These are phyloP conservation scores for Fraxinus angustifolia DNA, from an alignment of 305 asterid genomes.

Conservation along the genomic window DNA sequence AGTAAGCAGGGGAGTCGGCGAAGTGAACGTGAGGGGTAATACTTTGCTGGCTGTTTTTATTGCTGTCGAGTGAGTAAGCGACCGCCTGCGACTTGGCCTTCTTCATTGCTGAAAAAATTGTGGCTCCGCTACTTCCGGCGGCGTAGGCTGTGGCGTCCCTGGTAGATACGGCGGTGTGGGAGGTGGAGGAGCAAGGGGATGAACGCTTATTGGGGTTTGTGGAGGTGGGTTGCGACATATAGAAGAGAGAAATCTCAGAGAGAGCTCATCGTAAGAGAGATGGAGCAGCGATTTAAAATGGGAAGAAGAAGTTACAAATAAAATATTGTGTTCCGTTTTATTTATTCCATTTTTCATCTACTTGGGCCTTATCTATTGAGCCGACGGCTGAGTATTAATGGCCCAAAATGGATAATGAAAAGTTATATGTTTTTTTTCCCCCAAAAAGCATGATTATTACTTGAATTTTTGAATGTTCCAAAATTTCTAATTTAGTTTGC, in stretches of 20 bases:
- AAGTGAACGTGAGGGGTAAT: slow-evolving; percentile 47
- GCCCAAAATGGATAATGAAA: background rate
- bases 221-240: slow-evolving; percentile 54
- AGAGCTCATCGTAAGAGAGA: slow-evolving; percentile 41
- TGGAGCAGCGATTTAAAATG: background rate
- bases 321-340: no score
- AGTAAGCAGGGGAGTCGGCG: slow-evolving; percentile 35
- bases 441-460: background rate
- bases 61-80: slow-evolving; percentile 38
- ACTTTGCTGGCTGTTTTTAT: slow-evolving; percentile 44
- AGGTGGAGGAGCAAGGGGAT: slow-evolving; percentile 29
- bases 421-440: background rate
- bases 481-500: background rate
- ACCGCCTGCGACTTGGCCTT: slow-evolving; percentile 62
- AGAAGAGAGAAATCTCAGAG: slow-evolving; percentile 45
- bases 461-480: background rate
- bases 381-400: background rate
- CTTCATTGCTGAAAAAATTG: slow-evolving; percentile 48
- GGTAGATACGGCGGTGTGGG: slow-evolving; percentile 8
- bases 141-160: background rate
- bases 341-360: background rate
- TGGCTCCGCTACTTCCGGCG: slow-evolving; percentile 27
- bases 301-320: background rate
- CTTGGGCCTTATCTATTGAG: background rate
- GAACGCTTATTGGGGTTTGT: slow-evolving; percentile 54